These are phyloP conservation scores for Cryphonectria carpinicola DNA, from an alignment of 2,329 filamentous ascomycete species.

Conservation along the genomic window DNA sequence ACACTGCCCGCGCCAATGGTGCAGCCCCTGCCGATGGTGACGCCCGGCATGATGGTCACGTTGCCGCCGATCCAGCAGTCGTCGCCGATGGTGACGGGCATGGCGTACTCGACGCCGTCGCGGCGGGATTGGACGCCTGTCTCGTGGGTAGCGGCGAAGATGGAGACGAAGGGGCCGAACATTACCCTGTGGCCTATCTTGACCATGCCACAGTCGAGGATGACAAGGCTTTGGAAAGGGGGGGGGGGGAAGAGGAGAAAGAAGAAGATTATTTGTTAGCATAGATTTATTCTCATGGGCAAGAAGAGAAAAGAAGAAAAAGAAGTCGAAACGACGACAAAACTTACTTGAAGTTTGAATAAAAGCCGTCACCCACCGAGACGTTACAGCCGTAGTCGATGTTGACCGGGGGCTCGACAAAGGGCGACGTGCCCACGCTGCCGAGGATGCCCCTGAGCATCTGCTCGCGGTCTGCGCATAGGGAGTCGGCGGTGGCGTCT, in stretches of 20 bases:
- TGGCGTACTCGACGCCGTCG: constrained; percentile 52
- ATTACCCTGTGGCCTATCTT: constrained; percentile 71
- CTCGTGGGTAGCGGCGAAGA: constrained; percentile 75
- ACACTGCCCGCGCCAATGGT: constrained; percentile 55
- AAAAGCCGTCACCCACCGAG: constrained; percentile 64
- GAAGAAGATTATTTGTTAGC: too few relatives aligned
- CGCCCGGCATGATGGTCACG: constrained; percentile 54
- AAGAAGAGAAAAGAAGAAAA: neutral
- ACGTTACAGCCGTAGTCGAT: constrained; percentile 72
- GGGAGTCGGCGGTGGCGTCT: constrained; percentile 46
- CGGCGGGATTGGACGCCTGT: constrained; percentile 59
- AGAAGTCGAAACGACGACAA: too few relatives aligned
- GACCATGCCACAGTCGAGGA: constrained; percentile 75
- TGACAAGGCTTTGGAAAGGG: constrained; percentile 50
- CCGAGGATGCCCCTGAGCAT: constrained; percentile 56
- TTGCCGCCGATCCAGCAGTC: constrained; percentile 61
- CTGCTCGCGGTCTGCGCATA: constrained; percentile 45
- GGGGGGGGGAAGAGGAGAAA: neutral
- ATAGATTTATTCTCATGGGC: neutral
- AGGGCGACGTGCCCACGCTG: constrained; percentile 53
- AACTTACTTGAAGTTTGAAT: constrained; percentile 59
- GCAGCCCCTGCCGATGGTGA: constrained; percentile 56
- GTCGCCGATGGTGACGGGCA: constrained; percentile 51
- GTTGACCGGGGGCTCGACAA: constrained; percentile 64
- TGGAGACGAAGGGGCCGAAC: constrained; percentile 71